Percentiles rank a stretch among this genome's conserved stretches.
Conservation (phyloP, 164 flowering plant genomes). For the Amborella trichopoda region DNA sequence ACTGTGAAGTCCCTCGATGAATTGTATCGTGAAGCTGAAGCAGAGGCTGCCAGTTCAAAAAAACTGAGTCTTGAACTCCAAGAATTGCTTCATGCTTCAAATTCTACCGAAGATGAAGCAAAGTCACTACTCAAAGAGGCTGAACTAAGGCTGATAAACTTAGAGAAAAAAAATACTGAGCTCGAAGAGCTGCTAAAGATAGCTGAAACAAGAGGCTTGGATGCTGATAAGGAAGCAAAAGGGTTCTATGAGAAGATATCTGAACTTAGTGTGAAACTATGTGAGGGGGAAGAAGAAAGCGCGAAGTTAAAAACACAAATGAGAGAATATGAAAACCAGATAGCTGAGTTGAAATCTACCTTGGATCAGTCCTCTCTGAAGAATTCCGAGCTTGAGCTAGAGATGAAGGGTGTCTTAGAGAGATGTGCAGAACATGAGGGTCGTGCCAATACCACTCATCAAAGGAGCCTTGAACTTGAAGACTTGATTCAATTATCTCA, state of each 20-base stretch:
- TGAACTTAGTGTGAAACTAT: conserved; percentile 23
- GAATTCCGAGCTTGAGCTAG: conserved; percentile 49
- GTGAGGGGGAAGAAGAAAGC: conserved; percentile 42
- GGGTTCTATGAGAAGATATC: conserved; percentile 32
- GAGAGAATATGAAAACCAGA: conserved; percentile 35
- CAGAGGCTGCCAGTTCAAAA: conserved; percentile 30
- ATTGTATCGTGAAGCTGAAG: conserved; percentile 40
- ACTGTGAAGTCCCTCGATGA: conserved; percentile 54
- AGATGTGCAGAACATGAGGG: conserved; percentile 66
- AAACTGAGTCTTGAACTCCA: conserved; percentile 57
- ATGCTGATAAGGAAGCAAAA: conserved; percentile 41
- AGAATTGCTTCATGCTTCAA: conserved; percentile 34
- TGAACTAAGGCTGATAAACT: conserved; percentile 32
- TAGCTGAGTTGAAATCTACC: conserved; percentile 33
- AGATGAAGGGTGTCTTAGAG: conserved; percentile 32
- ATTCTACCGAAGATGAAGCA: conserved; percentile 48
- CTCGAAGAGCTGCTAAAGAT: conserved; percentile 52
- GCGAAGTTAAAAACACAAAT: conserved; percentile 19
- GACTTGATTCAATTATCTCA: conserved; percentile 50
- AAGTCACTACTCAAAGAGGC: conserved; percentile 37
- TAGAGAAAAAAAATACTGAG: conserved; percentile 54
- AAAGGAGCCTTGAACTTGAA: conserved; percentile 70
- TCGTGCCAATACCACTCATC: conserved; percentile 38
- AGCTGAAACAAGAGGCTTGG: conserved; percentile 27
- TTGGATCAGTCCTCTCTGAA: conserved; percentile 25